Base-by-base conservation (phyloP, 768 basidiomycete species). In the Agaricus bisporus region DNA sequence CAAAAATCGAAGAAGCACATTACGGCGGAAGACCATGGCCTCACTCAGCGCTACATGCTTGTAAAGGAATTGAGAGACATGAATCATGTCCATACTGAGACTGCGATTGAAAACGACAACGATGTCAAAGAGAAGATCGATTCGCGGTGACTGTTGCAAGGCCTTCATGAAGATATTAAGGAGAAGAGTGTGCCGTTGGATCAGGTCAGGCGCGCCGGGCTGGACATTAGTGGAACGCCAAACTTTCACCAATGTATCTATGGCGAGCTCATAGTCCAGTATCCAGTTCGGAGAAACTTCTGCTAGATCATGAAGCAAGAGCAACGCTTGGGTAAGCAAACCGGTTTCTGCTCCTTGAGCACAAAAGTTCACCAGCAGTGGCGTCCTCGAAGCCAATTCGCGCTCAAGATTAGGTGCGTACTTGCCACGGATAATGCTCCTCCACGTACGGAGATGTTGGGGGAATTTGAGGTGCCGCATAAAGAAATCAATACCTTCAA, bases 111-210 rank as follows among this genome's bases (percentile, higher is more conserved):
- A 98, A 44, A 93, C 71, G 10, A 83, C 82, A 45, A 91, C 83
- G 36, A 97, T 73, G 53, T 95, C 92, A 66, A 97, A 97, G 9
- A 98, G 71, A 6, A 99, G 72, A 61, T 95, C 91, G 44, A 97
- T 80, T 42, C 91, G 86, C 41, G 85, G 81, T n/a, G 80, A 76
- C 49, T 81, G 76, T 58, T 83, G 74, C 43, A 92, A 73, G 0
- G 82, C 81, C 49, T 81, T 79, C 58, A 84, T 81, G 69, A 98
- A 93, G 56, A 98, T 82, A 5, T 81, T 76, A 38, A 92, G 68
- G 60, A 93, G 76, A 45, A 91, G 68, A 5, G 78, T 73, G 58
- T 86, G 83, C 54, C 82, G 73, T 55, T 81, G 82, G 14, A 78
- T 73, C 41, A 75, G 63, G 26, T 86, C 83, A 1, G 75, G 74